Base-by-base conservation (phyloP, 179 eudicot genomes). In the Gypsophila paniculata region DNA sequence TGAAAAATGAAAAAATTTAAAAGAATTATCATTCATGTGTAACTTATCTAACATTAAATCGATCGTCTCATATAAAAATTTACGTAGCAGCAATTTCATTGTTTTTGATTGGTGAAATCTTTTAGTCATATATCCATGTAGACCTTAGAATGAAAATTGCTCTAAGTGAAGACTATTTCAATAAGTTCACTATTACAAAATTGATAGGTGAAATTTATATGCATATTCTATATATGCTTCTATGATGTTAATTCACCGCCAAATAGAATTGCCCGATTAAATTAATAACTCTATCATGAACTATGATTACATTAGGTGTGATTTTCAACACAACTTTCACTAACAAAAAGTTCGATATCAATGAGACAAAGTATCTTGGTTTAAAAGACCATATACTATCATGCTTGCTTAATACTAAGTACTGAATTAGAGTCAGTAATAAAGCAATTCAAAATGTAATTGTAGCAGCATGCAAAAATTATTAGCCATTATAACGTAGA, bases 271-370 rank as follows among this genome's bases (percentile, higher is more conserved):
- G 23, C 70, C 58, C 54, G 64, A 69, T 34, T 54, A 67, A 58
- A 29, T 58, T 73, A 72, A 23, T 72, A 48, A 8, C 39, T 26
- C 51, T 26, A 72, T 60, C 18, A 62, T 52, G n/a, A 68, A 68
- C 26, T 46, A 70, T 69, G 61, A 78, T 69, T 64, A 74, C 48
- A 23, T 61, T 61, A 75, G 42, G 42, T 78, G 75, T 78, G 67
- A 65, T 13, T 57, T 23, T 18, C 36, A 70, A 61, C 66, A 44
- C 59, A 69, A 36, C 26, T 73, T 68, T 65, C 48, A 51, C 65
- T 72, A 8, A 29, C 42, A 39, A 34, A 72, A 65, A 76, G 72
- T 65, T 52, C 54, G 0, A 76, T 46, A 36, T 42, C 39, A 61
- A 36, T 60, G 65, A 23, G 48, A 38, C 59, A 74, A 55, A 71